Percentiles rank a stretch among this genome's conserved stretches.
phyloP scores from a whole-genome alignment of 2,329 filamentous ascomycete species.

The Cryphonectria carpinicola region DNA sequence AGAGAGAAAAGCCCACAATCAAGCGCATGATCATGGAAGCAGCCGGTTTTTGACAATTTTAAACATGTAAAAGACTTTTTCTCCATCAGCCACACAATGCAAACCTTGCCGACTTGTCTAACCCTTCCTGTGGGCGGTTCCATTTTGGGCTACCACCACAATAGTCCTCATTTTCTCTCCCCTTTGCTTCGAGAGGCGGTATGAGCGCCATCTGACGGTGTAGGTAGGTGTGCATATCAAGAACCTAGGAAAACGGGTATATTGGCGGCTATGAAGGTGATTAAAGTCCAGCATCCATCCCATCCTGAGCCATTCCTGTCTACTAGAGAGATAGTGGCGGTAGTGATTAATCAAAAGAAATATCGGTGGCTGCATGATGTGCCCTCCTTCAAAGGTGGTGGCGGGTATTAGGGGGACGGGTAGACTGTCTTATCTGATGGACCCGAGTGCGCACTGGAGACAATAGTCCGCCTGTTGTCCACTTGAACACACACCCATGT shows the following conservation, averaged over 20 bases:
- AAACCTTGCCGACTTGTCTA: conserved; percentile 18
- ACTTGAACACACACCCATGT: neutral
- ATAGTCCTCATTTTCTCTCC: neutral
- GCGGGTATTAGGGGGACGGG: neutral
- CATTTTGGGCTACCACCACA: conserved; percentile 12
- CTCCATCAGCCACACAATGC: conserved; percentile 21
- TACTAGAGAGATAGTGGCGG: neutral
- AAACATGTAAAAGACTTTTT: conserved; percentile 12
- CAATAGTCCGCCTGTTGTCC: neutral
- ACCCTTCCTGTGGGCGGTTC: conserved; percentile 8
- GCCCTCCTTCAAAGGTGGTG: neutral
- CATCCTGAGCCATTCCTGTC: neutral
- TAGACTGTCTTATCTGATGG: conserved; percentile 4
- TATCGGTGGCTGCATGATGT: neutral
- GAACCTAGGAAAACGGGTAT: conserved; percentile 10
- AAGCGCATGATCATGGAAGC: conserved; percentile 6
- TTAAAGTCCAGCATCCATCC: neutral
- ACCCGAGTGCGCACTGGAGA: neutral
- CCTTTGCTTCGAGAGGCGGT: neutral
- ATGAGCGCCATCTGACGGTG: conserved; percentile 8
- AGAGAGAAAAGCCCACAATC: neutral
- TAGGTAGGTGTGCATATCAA: neutral
- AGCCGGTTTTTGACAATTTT: conserved; percentile 21
- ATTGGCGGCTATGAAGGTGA: conserved; percentile 13
- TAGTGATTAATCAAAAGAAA: neutral